Evolutionary conservation across 2,329 filamentous ascomycete species (phyloP).

Genomic region (Aureobasidium sp.): DNA sequence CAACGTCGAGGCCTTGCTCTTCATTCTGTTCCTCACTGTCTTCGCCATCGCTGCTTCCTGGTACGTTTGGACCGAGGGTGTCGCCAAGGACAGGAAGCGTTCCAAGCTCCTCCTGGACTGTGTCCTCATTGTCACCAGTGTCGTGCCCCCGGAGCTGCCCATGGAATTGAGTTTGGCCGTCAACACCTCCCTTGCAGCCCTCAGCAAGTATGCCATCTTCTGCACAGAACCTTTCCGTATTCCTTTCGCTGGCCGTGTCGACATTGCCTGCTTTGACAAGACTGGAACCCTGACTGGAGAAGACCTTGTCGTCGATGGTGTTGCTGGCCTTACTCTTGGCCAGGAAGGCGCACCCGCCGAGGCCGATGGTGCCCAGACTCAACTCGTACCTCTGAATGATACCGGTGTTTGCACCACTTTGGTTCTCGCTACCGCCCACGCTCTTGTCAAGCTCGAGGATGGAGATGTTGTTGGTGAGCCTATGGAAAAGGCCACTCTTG

Average conservation of each 20-base stretch:
- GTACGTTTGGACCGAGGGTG: slow-evolving; percentile 98
- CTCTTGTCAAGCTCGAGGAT: slow-evolving; percentile 90
- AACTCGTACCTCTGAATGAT: slow-evolving; percentile 61
- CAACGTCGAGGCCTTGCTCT: slow-evolving; percentile 90
- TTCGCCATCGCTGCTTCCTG: slow-evolving; percentile 96
- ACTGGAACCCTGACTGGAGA: slow-evolving; percentile 95
- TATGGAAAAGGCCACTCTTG: slow-evolving; percentile 95
- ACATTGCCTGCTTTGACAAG: slow-evolving; percentile 97
- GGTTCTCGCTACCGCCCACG: slow-evolving; percentile 89
- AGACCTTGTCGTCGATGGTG: slow-evolving; percentile 92
- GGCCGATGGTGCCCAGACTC: slow-evolving; percentile 72
- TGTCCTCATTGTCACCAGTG: slow-evolving; percentile 92
- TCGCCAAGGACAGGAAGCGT: slow-evolving; percentile 86
- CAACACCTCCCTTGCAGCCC: slow-evolving; percentile 89
- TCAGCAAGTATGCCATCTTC: slow-evolving; percentile 95
- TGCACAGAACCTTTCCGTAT: slow-evolving; percentile 99
- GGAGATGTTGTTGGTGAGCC: slow-evolving; percentile 96
- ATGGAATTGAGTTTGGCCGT: slow-evolving; percentile 98
- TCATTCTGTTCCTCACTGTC: slow-evolving; percentile 91
- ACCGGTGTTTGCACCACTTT: slow-evolving; percentile 76
- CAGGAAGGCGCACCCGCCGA: slow-evolving; percentile 56
- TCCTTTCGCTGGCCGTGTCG: slow-evolving; percentile 88
- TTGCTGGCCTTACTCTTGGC: slow-evolving; percentile 76
- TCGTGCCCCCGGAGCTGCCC: slow-evolving; percentile 94
- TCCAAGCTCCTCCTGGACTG: slow-evolving; percentile 97